phyloP scores from a whole-genome alignment of 208 protist species.

The Cochliopodium minus region DNA sequence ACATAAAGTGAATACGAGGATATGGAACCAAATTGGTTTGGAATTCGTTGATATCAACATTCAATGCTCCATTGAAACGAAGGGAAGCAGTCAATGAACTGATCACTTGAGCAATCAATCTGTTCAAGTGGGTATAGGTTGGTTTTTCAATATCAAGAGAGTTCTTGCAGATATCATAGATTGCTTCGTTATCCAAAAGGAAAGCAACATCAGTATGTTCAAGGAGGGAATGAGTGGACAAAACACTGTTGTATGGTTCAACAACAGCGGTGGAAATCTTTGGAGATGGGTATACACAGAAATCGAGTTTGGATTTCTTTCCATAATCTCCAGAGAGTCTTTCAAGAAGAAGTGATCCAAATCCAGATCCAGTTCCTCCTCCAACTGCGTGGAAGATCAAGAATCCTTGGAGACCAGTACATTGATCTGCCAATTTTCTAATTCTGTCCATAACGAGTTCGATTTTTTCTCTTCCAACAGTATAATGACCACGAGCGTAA shows the following conservation, averaged over 20 bases:
- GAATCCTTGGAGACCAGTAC: constrained; percentile 94
- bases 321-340: constrained; percentile 87
- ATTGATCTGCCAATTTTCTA: constrained; percentile 87
- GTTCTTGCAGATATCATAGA: constrained; percentile 78
- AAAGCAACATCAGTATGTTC: constrained; percentile 76
- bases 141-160: constrained; percentile 75
- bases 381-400: constrained; percentile 91
- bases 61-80: constrained; percentile 79
- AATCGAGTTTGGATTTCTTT: constrained; percentile 90
- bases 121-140: constrained; percentile 85
- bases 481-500: constrained; percentile 94
- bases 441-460: constrained; percentile 78
- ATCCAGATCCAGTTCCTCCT: constrained; percentile 93
- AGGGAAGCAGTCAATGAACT: constrained; percentile 80
- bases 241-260: constrained; percentile 89
- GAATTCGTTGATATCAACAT: constrained; percentile 87
- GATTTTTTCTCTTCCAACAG: constrained; percentile 86
- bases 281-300: constrained; percentile 78
- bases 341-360: constrained; percentile 84
- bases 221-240: constrained; percentile 74
- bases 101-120: constrained; percentile 77
- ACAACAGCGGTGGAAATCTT: constrained; percentile 82
- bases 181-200: constrained; percentile 86
- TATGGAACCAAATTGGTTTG: constrained; percentile 91
- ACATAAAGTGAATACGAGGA: constrained; percentile 86